These are phyloP conservation scores for Aspergillus udagawae DNA, from an alignment of 2,329 filamentous ascomycete species.

Conservation along the genomic window DNA sequence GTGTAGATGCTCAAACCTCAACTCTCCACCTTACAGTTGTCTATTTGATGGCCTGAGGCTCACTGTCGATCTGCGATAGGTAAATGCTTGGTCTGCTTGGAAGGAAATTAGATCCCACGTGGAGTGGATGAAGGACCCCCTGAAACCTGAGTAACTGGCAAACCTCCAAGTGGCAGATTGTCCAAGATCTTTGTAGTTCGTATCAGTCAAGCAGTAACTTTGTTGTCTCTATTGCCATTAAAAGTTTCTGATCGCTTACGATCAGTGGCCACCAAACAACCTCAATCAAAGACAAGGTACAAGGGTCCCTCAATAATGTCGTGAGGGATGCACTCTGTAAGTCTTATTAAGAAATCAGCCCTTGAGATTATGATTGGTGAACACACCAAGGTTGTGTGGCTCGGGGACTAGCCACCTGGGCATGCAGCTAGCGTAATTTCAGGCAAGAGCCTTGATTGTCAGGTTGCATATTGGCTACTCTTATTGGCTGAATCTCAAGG, in stretches of 20 bases:
- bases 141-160: neutral
- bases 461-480: neutral
- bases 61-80: constrained; percentile 13
- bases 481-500: neutral
- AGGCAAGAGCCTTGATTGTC: neutral
- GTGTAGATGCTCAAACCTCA: too few relatives aligned
- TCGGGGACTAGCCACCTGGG: neutral
- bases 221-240: neutral
- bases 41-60: neutral
- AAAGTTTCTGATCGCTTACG: too few relatives aligned
- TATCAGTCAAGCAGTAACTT: neutral
- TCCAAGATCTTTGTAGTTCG: neutral
- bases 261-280: too few relatives aligned
- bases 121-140: neutral
- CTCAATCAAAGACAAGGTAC: too few relatives aligned
- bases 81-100: constrained; percentile 17
- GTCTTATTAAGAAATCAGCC: too few relatives aligned
- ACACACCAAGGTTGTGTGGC: too few relatives aligned
- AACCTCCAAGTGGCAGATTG: too few relatives aligned
- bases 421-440: neutral
- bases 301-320: neutral
- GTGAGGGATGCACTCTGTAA: too few relatives aligned
- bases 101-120: neutral
- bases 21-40: neutral
- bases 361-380: too few relatives aligned